Conservation (phyloP, 2,329 filamentous ascomycete species). For the Colletotrichum tanaceti region DNA sequence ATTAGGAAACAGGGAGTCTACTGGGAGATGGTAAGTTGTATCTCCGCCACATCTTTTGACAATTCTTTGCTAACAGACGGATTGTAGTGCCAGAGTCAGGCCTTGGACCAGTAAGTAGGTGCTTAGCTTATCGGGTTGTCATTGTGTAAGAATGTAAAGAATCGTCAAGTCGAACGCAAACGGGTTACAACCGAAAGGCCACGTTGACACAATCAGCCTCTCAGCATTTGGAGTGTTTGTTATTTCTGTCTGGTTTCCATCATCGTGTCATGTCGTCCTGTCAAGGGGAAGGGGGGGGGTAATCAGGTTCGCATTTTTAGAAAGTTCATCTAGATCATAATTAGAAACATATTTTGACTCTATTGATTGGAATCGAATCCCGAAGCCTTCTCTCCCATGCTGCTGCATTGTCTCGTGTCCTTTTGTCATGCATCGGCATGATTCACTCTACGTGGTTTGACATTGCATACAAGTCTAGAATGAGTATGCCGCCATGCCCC, state of each 20-base stretch:
- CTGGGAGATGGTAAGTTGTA: slow-evolving; percentile 40
- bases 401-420: neutral
- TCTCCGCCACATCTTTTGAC: neutral
- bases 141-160: neutral
- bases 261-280: neutral
- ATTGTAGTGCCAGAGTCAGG: slow-evolving; percentile 40
- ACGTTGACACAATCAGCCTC: neutral
- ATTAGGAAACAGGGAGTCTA: slow-evolving; percentile 36
- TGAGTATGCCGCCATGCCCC: slow-evolving; percentile 38
- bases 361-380: too few species aligned
- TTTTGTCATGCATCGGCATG: neutral
- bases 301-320: slow-evolving; percentile 16
- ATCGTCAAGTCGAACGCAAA: neutral
- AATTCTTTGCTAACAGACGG: slow-evolving; percentile 4
- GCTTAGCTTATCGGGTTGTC: too few species aligned
- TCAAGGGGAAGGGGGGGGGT: too few species aligned
- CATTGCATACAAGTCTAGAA: slow-evolving; percentile 30
- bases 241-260: neutral
- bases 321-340: neutral
- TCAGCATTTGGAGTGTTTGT: neutral
- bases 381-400: neutral
- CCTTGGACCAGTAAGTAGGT: slow-evolving; percentile 38
- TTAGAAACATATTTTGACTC: slow-evolving; percentile 1
- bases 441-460: neutral
- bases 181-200: neutral